phyloP scores from a whole-genome alignment of 2,329 filamentous ascomycete genomes.

The Fulvia fulva region DNA sequence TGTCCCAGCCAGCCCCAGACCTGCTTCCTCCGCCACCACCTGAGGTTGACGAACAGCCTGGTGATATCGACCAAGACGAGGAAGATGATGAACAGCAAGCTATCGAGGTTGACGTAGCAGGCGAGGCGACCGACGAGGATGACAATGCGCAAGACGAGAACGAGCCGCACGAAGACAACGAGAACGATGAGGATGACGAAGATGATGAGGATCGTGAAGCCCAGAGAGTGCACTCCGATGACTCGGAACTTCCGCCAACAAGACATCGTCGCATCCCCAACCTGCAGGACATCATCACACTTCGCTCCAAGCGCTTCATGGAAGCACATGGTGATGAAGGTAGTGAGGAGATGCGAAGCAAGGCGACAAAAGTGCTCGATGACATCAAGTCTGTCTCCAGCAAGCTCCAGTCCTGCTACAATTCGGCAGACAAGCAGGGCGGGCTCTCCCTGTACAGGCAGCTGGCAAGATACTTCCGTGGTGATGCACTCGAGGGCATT shows the following conservation, averaged over 20 bases:
- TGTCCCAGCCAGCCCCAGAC: slow-evolving; percentile 28
- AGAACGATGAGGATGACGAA: slow-evolving; percentile 23
- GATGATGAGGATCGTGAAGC: slow-evolving; percentile 45
- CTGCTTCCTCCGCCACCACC: slow-evolving; percentile 29
- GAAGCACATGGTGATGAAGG: slow-evolving; percentile 76
- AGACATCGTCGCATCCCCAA: slow-evolving; percentile 39
- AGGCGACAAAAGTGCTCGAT: slow-evolving; percentile 70
- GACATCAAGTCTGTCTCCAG: slow-evolving; percentile 67
- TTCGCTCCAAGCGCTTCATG: slow-evolving; percentile 77
- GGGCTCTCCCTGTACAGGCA: slow-evolving; percentile 67
- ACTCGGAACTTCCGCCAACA: slow-evolving; percentile 40
- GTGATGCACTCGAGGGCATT: slow-evolving; percentile 83
- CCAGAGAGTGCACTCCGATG: slow-evolving; percentile 56
- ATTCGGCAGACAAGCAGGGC: slow-evolving; percentile 34
- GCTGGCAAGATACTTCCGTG: slow-evolving; percentile 80
- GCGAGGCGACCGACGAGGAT: slow-evolving; percentile 60
- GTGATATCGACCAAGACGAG: slow-evolving; percentile 50
- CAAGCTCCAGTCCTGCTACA: slow-evolving; percentile 69
- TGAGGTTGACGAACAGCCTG: slow-evolving; percentile 33
- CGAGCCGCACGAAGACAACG: slow-evolving; percentile 44
- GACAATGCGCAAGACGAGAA: slow-evolving; percentile 41
- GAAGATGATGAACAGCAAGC: slow-evolving; percentile 43
- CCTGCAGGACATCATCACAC: slow-evolving; percentile 68
- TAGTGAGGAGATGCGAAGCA: slow-evolving; percentile 69
- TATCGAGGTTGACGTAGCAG: slow-evolving; percentile 32